Percentiles rank a stretch among this genome's conserved stretches.
Conservation (phyloP, 441 rosid species). For the Pelargonium australe region DNA sequence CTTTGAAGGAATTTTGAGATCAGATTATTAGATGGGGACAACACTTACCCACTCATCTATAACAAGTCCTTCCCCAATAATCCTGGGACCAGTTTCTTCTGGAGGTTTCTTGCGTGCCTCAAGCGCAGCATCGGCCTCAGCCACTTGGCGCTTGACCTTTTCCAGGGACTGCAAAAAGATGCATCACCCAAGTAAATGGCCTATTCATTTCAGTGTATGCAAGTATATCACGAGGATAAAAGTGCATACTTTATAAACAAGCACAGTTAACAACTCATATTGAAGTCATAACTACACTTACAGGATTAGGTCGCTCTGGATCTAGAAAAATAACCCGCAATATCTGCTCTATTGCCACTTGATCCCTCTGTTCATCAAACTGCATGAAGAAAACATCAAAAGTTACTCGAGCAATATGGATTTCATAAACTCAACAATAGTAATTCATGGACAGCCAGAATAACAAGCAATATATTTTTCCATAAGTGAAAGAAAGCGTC, state of each 20-base stretch:
- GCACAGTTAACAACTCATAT: conserved; percentile 1
- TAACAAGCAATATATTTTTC: too few relatives aligned
- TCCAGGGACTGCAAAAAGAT: conserved; percentile 40
- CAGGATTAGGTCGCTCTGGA: conserved; percentile 44
- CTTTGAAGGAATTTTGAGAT: not conserved
- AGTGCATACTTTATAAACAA: not conserved
- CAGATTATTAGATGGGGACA: not conserved
- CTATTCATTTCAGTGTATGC: too few relatives aligned
- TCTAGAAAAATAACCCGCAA: conserved; percentile 60
- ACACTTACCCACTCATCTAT: conserved; percentile 71
- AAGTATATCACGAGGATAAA: too few relatives aligned
- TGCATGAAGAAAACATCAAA: conserved; percentile 20
- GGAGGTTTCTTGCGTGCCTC: conserved; percentile 51
- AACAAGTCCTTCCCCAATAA: conserved; percentile 59
- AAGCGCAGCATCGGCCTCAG: conserved; percentile 52
- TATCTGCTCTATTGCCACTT: conserved; percentile 58
- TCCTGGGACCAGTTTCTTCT: conserved; percentile 35
- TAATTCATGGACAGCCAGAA: too few relatives aligned
- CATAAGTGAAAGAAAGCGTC: too few relatives aligned
- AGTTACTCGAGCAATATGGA: not conserved
- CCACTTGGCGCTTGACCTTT: conserved; percentile 49
- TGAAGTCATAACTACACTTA: conserved; percentile 25
- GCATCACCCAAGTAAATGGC: too few relatives aligned
- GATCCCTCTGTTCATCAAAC: conserved; percentile 71
- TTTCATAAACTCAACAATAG: not conserved